These are phyloP conservation scores for Aureobasidium melanogenum DNA, from an alignment of 2,329 filamentous ascomycete genomes.

Conservation along the genomic window DNA sequence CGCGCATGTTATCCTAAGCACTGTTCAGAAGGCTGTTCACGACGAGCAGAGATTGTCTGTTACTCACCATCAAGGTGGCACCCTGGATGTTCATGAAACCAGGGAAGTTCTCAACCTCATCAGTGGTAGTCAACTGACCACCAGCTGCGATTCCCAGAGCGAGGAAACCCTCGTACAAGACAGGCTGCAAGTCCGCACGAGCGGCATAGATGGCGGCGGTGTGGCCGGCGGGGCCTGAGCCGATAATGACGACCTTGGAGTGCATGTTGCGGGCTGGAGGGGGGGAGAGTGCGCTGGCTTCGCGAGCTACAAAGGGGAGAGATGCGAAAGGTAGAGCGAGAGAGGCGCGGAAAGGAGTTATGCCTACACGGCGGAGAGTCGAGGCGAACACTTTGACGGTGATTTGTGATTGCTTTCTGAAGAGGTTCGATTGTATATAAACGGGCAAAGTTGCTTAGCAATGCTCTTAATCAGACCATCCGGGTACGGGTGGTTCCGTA, in stretches of 20 bases:
- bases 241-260: slow-evolving; percentile 67
- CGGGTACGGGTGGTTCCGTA: slow-evolving; percentile 3
- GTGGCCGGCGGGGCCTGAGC: slow-evolving; percentile 94
- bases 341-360: slow-evolving; percentile 59
- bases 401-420: neutral
- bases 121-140: slow-evolving; percentile 95
- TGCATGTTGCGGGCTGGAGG: slow-evolving; percentile 62
- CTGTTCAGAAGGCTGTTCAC: neutral
- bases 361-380: slow-evolving; percentile 57
- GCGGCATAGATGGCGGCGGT: slow-evolving; percentile 95
- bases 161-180: slow-evolving; percentile 96
- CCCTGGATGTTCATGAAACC: slow-evolving; percentile 91
- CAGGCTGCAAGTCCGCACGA: slow-evolving; percentile 86
- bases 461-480: slow-evolving; percentile 10
- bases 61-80: slow-evolving; percentile 61
- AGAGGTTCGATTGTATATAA: neutral
- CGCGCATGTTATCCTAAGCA: slow-evolving; percentile 67
- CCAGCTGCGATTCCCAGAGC: slow-evolving; percentile 94
- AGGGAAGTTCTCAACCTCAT: slow-evolving; percentile 96
- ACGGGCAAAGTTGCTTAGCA: slow-evolving; percentile 7
- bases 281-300: slow-evolving; percentile 20
- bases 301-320: slow-evolving; percentile 20
- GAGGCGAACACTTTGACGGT: slow-evolving; percentile 90
- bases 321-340: slow-evolving; percentile 48
- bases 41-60: slow-evolving; percentile 18